Percentiles rank a stretch among this genome's conserved stretches.
Evolutionary conservation across 352 stramenopile genomes (phyloP).

Genomic region (Globisporangium mamillatum): DNA sequence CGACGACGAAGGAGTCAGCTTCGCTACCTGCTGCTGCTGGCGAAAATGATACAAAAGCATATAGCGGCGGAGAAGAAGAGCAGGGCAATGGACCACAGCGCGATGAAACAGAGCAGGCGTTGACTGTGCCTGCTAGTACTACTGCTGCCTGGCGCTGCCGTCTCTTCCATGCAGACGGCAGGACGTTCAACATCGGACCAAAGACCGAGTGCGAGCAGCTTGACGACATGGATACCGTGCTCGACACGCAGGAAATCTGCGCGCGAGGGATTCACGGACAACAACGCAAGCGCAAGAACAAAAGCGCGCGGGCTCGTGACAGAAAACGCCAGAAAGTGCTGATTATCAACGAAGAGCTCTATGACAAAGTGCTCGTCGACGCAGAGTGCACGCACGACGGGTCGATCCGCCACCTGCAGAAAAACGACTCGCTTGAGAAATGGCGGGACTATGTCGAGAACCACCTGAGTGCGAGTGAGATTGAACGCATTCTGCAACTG

Average conservation of each 20-base stretch:
- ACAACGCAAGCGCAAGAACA: conserved; percentile 90
- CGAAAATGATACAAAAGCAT: background rate
- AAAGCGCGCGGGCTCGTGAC: conserved; percentile 71
- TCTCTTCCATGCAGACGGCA: conserved; percentile 79
- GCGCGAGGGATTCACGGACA: conserved; percentile 27
- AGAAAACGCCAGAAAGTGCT: conserved; percentile 45
- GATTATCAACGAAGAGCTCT: conserved; percentile 36
- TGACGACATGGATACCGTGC: conserved; percentile 44
- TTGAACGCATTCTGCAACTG: conserved; percentile 58
- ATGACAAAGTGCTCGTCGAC: conserved; percentile 95
- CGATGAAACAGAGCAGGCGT: background rate
- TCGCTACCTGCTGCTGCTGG: background rate
- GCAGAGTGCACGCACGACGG: conserved; percentile 95
- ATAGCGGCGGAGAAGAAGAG: background rate
- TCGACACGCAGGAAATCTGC: conserved; percentile 69
- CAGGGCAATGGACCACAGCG: background rate
- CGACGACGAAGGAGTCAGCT: background rate
- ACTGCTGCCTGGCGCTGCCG: conserved; percentile 55
- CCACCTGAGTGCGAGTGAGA: conserved; percentile 52
- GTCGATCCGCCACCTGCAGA: conserved; percentile 87
- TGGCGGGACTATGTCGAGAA: conserved; percentile 76
- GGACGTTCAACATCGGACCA: conserved; percentile 58
- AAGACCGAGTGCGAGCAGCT: conserved; percentile 39
- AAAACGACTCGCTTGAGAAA: conserved; percentile 58
- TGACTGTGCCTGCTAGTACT: background rate